Percentiles rank a stretch among this genome's conserved stretches.
Evolutionary conservation across 2,329 filamentous ascomycete genomes (phyloP).

Genomic region (Calonectria multiphialidica): DNA sequence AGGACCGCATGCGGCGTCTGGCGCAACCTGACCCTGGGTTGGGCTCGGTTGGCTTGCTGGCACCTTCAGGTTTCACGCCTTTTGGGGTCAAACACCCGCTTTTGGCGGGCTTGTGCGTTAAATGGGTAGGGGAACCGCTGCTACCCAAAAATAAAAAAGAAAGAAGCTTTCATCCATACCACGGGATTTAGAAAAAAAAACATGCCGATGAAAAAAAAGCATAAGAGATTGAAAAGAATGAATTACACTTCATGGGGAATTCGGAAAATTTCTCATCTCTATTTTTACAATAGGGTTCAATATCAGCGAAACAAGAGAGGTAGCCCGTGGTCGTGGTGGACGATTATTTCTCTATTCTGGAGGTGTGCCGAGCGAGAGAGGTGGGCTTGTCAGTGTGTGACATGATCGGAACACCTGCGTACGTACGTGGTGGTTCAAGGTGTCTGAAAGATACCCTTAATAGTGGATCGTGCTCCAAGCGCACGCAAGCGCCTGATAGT

Average conservation of each 20-base stretch:
- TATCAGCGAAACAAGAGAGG: not conserved
- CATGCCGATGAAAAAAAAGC: not conserved
- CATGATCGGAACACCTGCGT: constrained; percentile 7
- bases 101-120: not conserved
- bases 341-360: not conserved
- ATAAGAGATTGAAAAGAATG: not conserved
- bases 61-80: not conserved
- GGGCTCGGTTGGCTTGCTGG: constrained; percentile 6
- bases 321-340: not conserved
- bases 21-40: not conserved
- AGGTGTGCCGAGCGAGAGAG: not conserved
- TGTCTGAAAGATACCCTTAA: constrained; percentile 4
- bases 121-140: not conserved
- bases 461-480: constrained; percentile 9
- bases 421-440: constrained; percentile 2
- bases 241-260: not conserved
- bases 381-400: not conserved
- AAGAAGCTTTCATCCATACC: not conserved
- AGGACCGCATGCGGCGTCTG: not conserved
- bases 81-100: not conserved
- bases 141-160: not conserved
- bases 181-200: not conserved
- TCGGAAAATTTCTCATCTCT: not conserved
- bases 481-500: constrained; percentile 3
- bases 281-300: not conserved